These are phyloP conservation scores for Cutaneotrichosporon sp. DNA, from an alignment of 1,284 basidiomycete species.

Conservation along the genomic window DNA sequence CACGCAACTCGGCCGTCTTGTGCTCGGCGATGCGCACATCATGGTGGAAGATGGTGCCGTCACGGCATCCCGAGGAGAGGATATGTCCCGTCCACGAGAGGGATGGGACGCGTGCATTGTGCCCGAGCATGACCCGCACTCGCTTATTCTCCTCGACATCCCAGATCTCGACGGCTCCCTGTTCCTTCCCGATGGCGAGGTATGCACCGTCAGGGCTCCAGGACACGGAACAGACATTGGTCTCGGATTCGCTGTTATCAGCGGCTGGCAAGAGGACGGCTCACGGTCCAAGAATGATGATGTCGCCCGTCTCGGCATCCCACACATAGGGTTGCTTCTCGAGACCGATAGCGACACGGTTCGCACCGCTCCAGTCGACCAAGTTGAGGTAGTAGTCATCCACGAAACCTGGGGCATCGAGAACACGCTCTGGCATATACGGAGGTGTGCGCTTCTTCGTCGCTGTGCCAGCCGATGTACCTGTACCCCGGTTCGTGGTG, in stretches of 20 bases:
- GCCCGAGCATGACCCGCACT: conserved; percentile 82
- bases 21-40: conserved; percentile 84
- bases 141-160: conserved; percentile 78
- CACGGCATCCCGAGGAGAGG: conserved; percentile 80
- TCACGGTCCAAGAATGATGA: conserved; percentile 61
- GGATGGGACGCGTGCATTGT: conserved; percentile 71
- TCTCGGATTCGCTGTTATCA: conserved; percentile 50
- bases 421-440: conserved; percentile 80
- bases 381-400: conserved; percentile 98
- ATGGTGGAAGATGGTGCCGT: conserved; percentile 91
- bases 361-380: conserved; percentile 81
- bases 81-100: conserved; percentile 84
- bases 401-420: conserved; percentile 91
- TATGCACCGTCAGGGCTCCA: conserved; percentile 86
- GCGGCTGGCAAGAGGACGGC: conserved; percentile 10
- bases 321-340: conserved; percentile 82
- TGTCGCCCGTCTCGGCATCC: conserved; percentile 85
- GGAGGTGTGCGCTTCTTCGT: conserved; percentile 41
- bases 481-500: conserved; percentile 32
- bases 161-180: conserved; percentile 93
- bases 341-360: conserved; percentile 84
- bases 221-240: conserved; percentile 73
- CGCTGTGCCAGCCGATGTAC: conserved; percentile 22
- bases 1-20: conserved; percentile 82
- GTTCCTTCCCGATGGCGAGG: conserved; percentile 76